Evolutionary conservation across 306 rosid genomes (phyloP).

Genomic region (Ormosia semicastrata): DNA sequence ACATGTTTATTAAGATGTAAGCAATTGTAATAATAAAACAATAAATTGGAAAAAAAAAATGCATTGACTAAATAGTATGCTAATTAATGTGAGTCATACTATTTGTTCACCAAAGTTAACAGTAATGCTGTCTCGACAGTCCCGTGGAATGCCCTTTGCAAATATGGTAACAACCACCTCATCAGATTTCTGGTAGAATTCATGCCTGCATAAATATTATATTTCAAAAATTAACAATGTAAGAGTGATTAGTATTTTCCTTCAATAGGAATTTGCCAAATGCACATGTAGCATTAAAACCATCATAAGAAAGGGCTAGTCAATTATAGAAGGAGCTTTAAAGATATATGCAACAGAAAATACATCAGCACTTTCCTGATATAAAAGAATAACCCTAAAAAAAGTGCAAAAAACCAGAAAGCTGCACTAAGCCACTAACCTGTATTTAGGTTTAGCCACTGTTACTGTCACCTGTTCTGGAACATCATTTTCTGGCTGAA

Average conservation of each 20-base stretch:
- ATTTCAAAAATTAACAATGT: not conserved
- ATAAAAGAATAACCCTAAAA: not conserved
- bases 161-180: conserved; percentile 72
- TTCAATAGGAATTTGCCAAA: not conserved
- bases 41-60: not conserved
- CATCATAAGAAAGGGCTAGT: not conserved
- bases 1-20: not conserved
- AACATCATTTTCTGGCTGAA: conserved; percentile 27
- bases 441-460: conserved; percentile 59
- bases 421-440: conserved; percentile 59
- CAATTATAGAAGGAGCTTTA: not conserved
- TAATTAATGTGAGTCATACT: conserved; percentile 40
- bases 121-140: conserved; percentile 39
- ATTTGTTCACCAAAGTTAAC: conserved; percentile 82
- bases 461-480: conserved; percentile 26
- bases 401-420: not conserved
- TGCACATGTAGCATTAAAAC: not conserved
- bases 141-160: conserved; percentile 60
- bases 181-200: conserved; percentile 68
- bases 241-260: not conserved
- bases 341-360: not conserved
- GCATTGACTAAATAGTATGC: not conserved
- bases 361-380: not conserved
- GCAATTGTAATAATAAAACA: not conserved
- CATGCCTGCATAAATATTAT: conserved; percentile 56